These are phyloP conservation scores for Chalaropsis thielavioides DNA, from an alignment of 2,329 filamentous ascomycete species.

Conservation along the genomic window DNA sequence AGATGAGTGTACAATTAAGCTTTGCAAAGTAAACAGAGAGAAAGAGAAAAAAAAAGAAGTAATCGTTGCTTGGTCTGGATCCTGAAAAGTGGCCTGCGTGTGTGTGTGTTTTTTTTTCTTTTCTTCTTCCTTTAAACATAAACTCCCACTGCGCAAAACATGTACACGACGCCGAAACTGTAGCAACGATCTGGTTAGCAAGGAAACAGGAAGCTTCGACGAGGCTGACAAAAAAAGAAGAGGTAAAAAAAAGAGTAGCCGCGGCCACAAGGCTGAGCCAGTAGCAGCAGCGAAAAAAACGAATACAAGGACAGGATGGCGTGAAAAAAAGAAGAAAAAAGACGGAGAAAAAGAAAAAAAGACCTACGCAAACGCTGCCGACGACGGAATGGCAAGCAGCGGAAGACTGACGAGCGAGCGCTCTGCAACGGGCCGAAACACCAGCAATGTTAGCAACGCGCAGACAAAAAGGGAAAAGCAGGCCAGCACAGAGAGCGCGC, in stretches of 20 bases:
- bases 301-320: background rate
- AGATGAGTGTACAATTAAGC: background rate
- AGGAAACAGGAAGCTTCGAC: background rate
- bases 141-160: constrained; percentile 97
- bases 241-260: background rate
- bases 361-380: constrained; percentile 74
- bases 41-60: background rate
- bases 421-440: too few relatives aligned
- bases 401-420: constrained; percentile 65
- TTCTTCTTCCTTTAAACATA: constrained; percentile 54
- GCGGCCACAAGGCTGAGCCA: background rate
- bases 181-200: constrained; percentile 6
- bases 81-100: constrained; percentile 19
- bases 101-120: constrained; percentile 19
- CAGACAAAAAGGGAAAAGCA: background rate
- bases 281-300: too few relatives aligned
- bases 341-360: background rate
- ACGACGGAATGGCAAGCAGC: constrained; percentile 70
- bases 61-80: constrained; percentile 10
- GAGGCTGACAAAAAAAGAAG: constrained; percentile 17
- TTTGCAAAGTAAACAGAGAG: background rate
- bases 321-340: background rate
- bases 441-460: background rate
- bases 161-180: constrained; percentile 89
- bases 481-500: background rate